Conservation (phyloP, 2,329 filamentous ascomycete genomes). For the Phaeosphaeriaceae sp. region DNA sequence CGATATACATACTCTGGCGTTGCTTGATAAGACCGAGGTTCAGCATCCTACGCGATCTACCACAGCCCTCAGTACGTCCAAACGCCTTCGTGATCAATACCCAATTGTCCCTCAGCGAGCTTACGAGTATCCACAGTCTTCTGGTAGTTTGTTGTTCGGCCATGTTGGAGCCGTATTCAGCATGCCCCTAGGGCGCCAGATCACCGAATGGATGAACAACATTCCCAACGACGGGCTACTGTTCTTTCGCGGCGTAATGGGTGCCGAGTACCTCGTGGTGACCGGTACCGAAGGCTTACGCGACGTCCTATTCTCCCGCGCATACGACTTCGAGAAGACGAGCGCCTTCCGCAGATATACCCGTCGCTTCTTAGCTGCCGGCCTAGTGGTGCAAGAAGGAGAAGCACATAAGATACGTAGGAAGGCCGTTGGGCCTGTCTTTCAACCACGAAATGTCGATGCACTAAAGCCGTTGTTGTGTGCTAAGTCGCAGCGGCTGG, state of each 20-base stretch:
- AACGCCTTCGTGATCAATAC: neutral
- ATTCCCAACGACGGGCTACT: neutral
- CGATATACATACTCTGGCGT: too few species aligned
- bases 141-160: neutral
- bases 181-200: neutral
- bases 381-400: too few species aligned
- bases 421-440: too few species aligned
- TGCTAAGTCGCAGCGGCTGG: too few species aligned
- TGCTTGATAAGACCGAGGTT: neutral
- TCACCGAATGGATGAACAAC: neutral
- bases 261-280: neutral
- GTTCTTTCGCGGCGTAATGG: neutral
- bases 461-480: too few species aligned
- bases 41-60: neutral
- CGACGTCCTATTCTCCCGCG: neutral
- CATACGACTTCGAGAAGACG: neutral
- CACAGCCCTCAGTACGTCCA: neutral
- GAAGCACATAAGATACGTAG: too few species aligned
- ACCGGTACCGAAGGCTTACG: neutral
- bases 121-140: neutral
- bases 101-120: too few species aligned
- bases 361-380: too few species aligned
- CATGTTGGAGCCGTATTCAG: neutral
- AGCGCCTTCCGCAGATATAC: too few species aligned
- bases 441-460: too few species aligned